Percentiles rank a stretch among this genome's conserved stretches.
Evolutionary conservation across 345 rosid genomes (phyloP).

Genomic region (Populus davidiana): DNA sequence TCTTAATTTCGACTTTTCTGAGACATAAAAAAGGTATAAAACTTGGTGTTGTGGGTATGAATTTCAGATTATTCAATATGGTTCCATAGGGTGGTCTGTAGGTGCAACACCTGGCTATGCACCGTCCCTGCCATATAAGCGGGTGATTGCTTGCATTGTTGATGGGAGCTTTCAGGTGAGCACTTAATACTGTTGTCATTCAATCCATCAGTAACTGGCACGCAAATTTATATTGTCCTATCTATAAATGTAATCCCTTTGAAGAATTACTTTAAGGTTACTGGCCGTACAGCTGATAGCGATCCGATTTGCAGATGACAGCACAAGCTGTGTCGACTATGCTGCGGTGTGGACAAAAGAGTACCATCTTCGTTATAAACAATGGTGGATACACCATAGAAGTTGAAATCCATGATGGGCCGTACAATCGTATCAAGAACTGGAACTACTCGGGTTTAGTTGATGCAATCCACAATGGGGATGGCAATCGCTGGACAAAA

Average conservation of each 20-base stretch:
- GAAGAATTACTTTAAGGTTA: too few relatives aligned
- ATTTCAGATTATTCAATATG: not conserved
- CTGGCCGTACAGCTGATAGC: not conserved
- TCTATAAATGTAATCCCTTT: too few relatives aligned
- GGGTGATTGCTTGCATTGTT: not conserved
- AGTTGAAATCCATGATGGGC: slow-evolving; percentile 38
- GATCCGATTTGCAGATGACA: slow-evolving; percentile 21
- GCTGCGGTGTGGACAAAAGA: slow-evolving; percentile 33
- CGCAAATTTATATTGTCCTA: too few relatives aligned
- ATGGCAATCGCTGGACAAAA: slow-evolving; percentile 40
- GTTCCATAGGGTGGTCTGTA: slow-evolving; percentile 4
- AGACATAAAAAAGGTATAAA: not conserved
- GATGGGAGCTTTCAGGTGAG: slow-evolving; percentile 6
- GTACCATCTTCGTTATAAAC: slow-evolving; percentile 37
- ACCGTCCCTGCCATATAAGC: not conserved
- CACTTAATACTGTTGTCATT: not conserved
- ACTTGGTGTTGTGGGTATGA: not conserved
- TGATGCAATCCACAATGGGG: slow-evolving; percentile 37
- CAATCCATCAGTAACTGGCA: not conserved
- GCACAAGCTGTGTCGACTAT: slow-evolving; percentile 44
- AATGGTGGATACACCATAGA: slow-evolving; percentile 41
- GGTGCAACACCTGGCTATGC: not conserved
- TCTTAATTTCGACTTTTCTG: not conserved
- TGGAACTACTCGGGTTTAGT: slow-evolving; percentile 34
- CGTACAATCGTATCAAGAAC: slow-evolving; percentile 39